Conservation (phyloP, 352 stramenopile genomes). For the Phytopythium vexans region DNA sequence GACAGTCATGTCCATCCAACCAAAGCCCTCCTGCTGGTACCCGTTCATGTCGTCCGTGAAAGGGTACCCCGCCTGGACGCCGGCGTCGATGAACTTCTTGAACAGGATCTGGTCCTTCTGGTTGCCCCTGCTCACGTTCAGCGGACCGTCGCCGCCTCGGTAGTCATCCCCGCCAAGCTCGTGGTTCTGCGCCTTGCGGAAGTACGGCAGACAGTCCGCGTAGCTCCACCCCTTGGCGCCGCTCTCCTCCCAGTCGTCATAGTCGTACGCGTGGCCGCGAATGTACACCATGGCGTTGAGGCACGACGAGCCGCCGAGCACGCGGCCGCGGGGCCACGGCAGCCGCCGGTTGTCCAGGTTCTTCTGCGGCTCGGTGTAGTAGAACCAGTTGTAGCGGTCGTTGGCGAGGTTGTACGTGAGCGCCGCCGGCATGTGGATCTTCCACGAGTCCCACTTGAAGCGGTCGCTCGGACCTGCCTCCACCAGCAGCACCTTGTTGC, state of each 20-base stretch:
- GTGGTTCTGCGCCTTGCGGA: constrained; percentile 64
- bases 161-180: constrained; percentile 54
- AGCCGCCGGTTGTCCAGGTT: constrained; percentile 62
- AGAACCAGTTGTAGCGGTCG: constrained; percentile 77
- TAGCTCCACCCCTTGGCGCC: constrained; percentile 65
- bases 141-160: constrained; percentile 50
- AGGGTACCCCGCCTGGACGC: constrained; percentile 79
- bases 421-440: constrained; percentile 69
- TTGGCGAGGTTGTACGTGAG: constrained; percentile 68
- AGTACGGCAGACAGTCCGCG: constrained; percentile 72
- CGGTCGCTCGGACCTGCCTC: constrained; percentile 77
- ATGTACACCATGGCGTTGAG: constrained; percentile 85
- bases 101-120: constrained; percentile 86
- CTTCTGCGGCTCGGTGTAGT: constrained; percentile 66
- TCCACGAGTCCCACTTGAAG: constrained; percentile 74
- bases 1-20: constrained; percentile 90
- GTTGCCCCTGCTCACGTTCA: constrained; percentile 63
- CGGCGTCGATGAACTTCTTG: constrained; percentile 87
- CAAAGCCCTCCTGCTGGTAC: constrained; percentile 87
- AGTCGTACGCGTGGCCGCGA: constrained; percentile 66
- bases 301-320: constrained; percentile 74
- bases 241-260: constrained; percentile 58
- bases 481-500: constrained; percentile 74
- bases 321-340: constrained; percentile 64
- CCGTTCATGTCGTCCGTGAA: constrained; percentile 90